phyloP scores from a whole-genome alignment of 352 stramenopile species.

The Pythium rishiriense region DNA sequence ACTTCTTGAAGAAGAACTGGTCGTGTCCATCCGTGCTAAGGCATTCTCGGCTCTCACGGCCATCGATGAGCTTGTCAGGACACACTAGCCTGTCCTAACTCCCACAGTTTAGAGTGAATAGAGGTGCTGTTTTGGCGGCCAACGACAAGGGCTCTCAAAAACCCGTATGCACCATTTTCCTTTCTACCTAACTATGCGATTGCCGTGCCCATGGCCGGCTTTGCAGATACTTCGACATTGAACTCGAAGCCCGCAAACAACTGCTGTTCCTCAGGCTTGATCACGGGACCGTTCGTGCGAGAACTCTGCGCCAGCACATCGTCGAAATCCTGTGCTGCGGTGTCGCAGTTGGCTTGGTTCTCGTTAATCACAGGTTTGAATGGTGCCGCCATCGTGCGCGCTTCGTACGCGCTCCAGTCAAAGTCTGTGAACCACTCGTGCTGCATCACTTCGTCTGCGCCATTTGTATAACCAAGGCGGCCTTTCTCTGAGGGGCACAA shows the following conservation, averaged over 20 bases:
- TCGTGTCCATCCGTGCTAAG: constrained; percentile 51
- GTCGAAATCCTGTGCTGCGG: constrained; percentile 60
- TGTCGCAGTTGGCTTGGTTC: constrained; percentile 65
- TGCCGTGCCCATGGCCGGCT: background rate
- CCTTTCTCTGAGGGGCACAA: constrained; percentile 48
- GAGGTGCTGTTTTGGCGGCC: background rate
- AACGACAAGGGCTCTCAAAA: background rate
- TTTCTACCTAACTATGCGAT: background rate
- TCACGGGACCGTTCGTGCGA: constrained; percentile 16
- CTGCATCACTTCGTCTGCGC: constrained; percentile 43
- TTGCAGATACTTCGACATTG: constrained; percentile 36
- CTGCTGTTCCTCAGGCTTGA: constrained; percentile 49
- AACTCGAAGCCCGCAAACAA: constrained; percentile 61
- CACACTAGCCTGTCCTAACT: background rate
- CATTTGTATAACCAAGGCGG: constrained; percentile 40
- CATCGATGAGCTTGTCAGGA: constrained; percentile 45
- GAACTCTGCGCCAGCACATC: constrained; percentile 57
- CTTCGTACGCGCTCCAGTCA: constrained; percentile 51
- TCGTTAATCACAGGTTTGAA: constrained; percentile 59
- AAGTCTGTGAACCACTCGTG: constrained; percentile 62
- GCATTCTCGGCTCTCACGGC: constrained; percentile 54
- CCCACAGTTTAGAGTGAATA: background rate
- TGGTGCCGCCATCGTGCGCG: constrained; percentile 35
- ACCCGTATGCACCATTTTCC: background rate
- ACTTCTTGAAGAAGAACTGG: constrained; percentile 41